Base-by-base conservation (phyloP, 306 rosid genomes). In the Castanospermum australe region DNA sequence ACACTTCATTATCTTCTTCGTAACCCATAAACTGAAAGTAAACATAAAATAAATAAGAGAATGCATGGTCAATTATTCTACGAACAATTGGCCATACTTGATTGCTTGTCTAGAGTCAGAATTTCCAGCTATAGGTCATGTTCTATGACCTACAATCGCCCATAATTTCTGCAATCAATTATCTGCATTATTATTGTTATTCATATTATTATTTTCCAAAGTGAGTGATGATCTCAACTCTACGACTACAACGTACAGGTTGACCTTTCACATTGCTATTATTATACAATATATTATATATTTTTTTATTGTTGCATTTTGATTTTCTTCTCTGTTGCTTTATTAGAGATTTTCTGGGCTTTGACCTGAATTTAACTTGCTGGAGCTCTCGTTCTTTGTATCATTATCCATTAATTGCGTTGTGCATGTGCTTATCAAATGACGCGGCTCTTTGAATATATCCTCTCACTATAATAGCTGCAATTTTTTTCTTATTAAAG, bases 41-140 rank as follows among this genome's bases (percentile, higher is more conserved):
- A 14, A 22, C 12, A 8, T 4, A 45, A 5, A 28, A 62, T 32
- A 33, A n/a, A 47, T 9, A 5, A 70, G 5, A 69, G 33, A 20
- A 17, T n/a, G n/a, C n/a, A n/a, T 21, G 36, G 32, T 38, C 71
- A 38, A 47, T 30, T 17, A 25, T 10, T 33, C 13, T 47, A 21
- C 2, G n/a, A 14, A 52, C 25, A 14, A 11, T 57, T 4, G 15
- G 14, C n/a, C 32, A 8, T 78, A 13, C 11, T 51, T 15, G 22
- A 36, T 4, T 78, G 17, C 11, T 51, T 15, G 22, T 48, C 6
- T 20, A 12, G 5, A 14, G 47, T 35, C 71, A 70, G 55, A 76
- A 50, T 75, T 66, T 71, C 82, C 82, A 72, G 84, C 75, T 73
- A 47, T 5, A 21, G 12, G 47, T 42, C 73, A 75, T 60, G 86